These are phyloP conservation scores for Hypericum perforatum DNA, from an alignment of 345 rosid species.

Conservation along the genomic window DNA sequence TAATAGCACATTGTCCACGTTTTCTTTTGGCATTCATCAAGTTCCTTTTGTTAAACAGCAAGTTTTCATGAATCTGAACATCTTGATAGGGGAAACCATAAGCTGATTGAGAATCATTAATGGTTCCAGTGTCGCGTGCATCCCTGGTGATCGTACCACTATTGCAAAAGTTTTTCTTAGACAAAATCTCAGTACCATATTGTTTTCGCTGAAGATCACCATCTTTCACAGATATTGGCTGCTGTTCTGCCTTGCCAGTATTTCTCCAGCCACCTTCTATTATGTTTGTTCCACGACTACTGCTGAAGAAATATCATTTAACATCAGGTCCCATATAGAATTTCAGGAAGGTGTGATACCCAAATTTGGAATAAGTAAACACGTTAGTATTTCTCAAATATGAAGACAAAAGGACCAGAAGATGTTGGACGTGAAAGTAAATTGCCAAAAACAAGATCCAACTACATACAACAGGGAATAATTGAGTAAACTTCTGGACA, in stretches of 20 bases:
- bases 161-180: constrained; percentile 14
- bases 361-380: no score
- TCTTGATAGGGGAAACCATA: constrained; percentile 10
- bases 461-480: no score
- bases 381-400: no score
- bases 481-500: no score
- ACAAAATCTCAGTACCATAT: constrained; percentile 14
- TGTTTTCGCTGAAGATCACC: constrained; percentile 10
- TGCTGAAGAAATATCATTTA: not conserved
- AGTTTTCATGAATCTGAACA: not conserved
- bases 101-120: constrained; percentile 13
- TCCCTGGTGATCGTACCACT: constrained; percentile 18
- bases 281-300: constrained; percentile 20
- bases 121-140: constrained; percentile 9
- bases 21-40: constrained; percentile 10
- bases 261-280: constrained; percentile 54
- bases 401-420: no score
- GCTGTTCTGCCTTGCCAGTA: constrained; percentile 18
- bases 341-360: no score
- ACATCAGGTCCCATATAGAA: no score
- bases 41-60: not conserved
- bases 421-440: no score
- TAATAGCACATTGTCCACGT: constrained; percentile 25
- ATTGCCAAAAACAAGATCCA: no score
- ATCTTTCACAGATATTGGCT: constrained; percentile 5